Base-by-base conservation (phyloP, 164 flowering plant genomes). In the Chloranthus sessilifolius region DNA sequence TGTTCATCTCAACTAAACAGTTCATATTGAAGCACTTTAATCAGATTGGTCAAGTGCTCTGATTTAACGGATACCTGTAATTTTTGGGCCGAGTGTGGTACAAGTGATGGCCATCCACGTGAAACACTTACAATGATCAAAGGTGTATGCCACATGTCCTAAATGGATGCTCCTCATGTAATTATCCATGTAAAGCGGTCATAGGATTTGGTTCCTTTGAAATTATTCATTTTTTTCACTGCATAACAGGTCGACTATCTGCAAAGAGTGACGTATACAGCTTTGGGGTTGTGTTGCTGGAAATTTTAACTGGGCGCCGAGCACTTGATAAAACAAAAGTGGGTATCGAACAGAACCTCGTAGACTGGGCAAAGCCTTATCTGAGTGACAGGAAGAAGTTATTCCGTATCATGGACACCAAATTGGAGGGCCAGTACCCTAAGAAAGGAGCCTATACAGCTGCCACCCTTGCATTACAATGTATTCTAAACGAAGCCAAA, bases 261-360 rank as follows among this genome's bases (percentile, higher is more conserved):
- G 65, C 68, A 37, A 80, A 60, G 39, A 65, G 78, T 44, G 81
- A 73, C 22, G 79, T 74, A 1, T 81, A 76, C 50, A 73, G 88
- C 55, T 81, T 81, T 53, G 85, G 88, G n/a, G 79, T 81, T 19
- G 85, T 81, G 51, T 50, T 81, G 50, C 33, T 81, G 29, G 88
- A 81, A 54, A 62, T 81, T 6, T 52, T 81, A 2, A 57, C 85
- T 0, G 88, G 88, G 14, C 77, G 82, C 7, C 71, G 64, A 7
- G 79, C 79, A 6, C 58, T 73, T 15, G 88, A 79, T n/a, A 67
- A 69, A 50, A 43, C 67, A 38, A 74, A 52, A 61, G 40, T 37
- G 7, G 75, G 73, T 2, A 52, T 48, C 15, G 88, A 79, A 53
- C 69, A 68, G 60, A 66, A 62, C 35, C 56, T 81, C 15, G 73